These are phyloP conservation scores for Lactifluus rugatus DNA, from an alignment of 768 basidiomycete genomes.

Conservation along the genomic window DNA sequence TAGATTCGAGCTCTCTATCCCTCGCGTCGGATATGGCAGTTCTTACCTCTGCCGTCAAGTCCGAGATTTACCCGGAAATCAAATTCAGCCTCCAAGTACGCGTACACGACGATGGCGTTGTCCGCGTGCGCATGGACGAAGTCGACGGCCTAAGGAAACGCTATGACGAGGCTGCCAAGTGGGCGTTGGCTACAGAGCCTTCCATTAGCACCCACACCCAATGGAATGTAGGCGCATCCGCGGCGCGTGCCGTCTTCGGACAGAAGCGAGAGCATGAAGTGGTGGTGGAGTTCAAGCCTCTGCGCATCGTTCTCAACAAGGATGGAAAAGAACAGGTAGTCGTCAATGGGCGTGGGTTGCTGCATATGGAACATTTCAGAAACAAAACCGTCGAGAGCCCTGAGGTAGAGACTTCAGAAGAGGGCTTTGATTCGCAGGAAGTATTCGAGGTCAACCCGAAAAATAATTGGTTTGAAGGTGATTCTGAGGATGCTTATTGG, in stretches of 20 bases:
- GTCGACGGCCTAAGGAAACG: slow-evolving; percentile 66
- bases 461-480: slow-evolving; percentile 87
- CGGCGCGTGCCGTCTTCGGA: slow-evolving; percentile 56
- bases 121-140: slow-evolving; percentile 91
- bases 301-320: slow-evolving; percentile 62
- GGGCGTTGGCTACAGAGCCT: slow-evolving; percentile 78
- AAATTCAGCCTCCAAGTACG: slow-evolving; percentile 74
- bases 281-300: slow-evolving; percentile 61
- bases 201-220: slow-evolving; percentile 44
- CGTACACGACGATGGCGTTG: slow-evolving; percentile 80
- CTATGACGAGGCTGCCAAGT: slow-evolving; percentile 86
- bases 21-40: slow-evolving; percentile 44
- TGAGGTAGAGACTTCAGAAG: slow-evolving; percentile 39
- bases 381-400: slow-evolving; percentile 39
- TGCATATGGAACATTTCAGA: slow-evolving; percentile 99
- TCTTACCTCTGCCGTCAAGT: slow-evolving; percentile 70
- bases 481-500: slow-evolving; percentile 76
- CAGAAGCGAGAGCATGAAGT: slow-evolving; percentile 53
- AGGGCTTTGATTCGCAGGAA: slow-evolving; percentile 34
- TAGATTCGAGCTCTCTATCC: slow-evolving; percentile 48
- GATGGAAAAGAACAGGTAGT: slow-evolving; percentile 78
- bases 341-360: slow-evolving; percentile 77
- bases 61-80: slow-evolving; percentile 74
- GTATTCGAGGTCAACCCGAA: slow-evolving; percentile 44
- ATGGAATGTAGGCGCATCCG: slow-evolving; percentile 59